Evolutionary conservation across 148 eudicot genomes (phyloP).

Genomic region (Rhododendron vialii): DNA sequence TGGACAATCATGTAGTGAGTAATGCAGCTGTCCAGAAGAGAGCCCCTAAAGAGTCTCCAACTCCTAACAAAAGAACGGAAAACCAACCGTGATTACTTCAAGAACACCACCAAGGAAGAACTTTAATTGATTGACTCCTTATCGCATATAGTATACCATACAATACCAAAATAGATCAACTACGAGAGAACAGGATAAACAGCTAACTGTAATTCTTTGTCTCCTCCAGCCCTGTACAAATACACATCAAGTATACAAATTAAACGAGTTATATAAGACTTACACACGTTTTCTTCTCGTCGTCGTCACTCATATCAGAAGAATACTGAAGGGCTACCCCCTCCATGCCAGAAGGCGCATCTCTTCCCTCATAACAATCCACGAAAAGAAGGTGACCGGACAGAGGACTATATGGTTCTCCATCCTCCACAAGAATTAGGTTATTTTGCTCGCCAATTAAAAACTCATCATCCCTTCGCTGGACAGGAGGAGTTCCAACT

Average conservation of each 20-base stretch:
- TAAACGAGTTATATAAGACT: conserved; percentile 31
- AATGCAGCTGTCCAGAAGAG: not conserved
- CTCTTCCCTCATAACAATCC: conserved; percentile 22
- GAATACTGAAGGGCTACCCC: conserved; percentile 12
- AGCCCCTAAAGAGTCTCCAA: not conserved
- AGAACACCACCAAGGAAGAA: not conserved
- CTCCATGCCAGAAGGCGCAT: conserved; percentile 19
- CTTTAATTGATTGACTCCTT: not conserved
- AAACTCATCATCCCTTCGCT: conserved; percentile 18
- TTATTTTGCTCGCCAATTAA: conserved; percentile 17
- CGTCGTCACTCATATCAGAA: conserved; percentile 2
- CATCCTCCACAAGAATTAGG: conserved; percentile 18
- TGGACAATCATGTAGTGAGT: not conserved
- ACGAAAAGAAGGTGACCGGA: conserved; percentile 24
- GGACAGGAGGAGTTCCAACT: conserved; percentile 16
- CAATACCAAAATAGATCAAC: not conserved
- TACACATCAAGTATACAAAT: not conserved
- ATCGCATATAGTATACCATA: not conserved
- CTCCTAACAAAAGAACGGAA: not conserved
- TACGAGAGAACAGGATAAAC: not conserved
- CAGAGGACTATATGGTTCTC: conserved; percentile 9
- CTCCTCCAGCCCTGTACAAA: not conserved
- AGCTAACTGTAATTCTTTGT: not conserved
- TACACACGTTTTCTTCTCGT: conserved; percentile 14
- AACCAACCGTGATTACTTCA: not conserved